Evolutionary conservation across 2,329 filamentous ascomycete genomes (phyloP).

Genomic region (Aschersonia sp.): DNA sequence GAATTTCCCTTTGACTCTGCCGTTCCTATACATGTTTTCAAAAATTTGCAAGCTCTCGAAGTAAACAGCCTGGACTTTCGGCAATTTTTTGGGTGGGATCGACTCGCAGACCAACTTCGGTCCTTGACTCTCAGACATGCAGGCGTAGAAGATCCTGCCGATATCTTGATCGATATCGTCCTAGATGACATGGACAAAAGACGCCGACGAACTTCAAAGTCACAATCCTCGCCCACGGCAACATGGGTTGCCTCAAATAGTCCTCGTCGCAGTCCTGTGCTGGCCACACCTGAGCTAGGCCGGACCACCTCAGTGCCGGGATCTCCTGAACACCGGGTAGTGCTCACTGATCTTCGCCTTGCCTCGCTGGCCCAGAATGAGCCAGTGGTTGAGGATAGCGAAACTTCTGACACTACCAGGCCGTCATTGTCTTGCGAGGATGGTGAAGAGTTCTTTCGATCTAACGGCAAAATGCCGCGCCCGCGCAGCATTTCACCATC

Average conservation of each 20-base stretch:
- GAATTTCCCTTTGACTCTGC: conserved; percentile 97
- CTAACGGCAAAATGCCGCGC: conserved; percentile 29
- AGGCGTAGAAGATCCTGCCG: conserved; percentile 75
- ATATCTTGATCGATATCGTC: conserved; percentile 84
- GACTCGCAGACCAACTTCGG: conserved; percentile 78
- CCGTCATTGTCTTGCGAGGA: conserved; percentile 32
- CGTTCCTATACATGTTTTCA: conserved; percentile 92
- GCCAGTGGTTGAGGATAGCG: conserved; percentile 27
- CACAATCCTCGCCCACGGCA: conserved; percentile 63
- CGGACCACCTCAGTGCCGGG: conserved; percentile 56
- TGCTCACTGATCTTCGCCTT: conserved; percentile 35
- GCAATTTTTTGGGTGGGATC: conserved; percentile 96
- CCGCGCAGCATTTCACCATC: conserved; percentile 71
- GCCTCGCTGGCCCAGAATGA: conserved; percentile 46
- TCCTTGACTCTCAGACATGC: conserved; percentile 82
- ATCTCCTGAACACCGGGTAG: conserved; percentile 36
- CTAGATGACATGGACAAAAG: conserved; percentile 93
- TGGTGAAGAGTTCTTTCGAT: conserved; percentile 27
- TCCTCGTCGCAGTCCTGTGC: conserved; percentile 46
- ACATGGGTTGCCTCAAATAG: conserved; percentile 47
- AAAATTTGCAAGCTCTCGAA: conserved; percentile 87
- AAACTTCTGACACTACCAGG: conserved; percentile 15
- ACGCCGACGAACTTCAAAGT: conserved; percentile 74
- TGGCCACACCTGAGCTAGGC: conserved; percentile 50
- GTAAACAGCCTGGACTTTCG: conserved; percentile 93